A percentile compares a stretch with the other conserved stretches of the same genome.
Conservation (phyloP, 1,284 basidiomycete species). For the Heterobasidion irregulare region DNA sequence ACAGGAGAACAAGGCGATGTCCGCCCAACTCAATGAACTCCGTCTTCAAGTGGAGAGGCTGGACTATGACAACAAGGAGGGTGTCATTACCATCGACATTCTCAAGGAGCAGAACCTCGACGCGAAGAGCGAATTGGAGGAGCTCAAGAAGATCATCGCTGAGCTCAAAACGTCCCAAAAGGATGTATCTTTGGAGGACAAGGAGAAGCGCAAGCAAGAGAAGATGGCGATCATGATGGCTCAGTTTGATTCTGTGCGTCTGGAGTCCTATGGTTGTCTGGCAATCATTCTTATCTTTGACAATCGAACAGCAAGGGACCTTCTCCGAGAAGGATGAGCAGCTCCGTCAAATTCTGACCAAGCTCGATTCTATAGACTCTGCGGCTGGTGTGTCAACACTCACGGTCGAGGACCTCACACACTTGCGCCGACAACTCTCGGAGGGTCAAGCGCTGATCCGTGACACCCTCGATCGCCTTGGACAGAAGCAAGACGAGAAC, state of each 20-base stretch:
- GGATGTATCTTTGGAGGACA: slow-evolving; percentile 85
- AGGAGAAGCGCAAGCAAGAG: slow-evolving; percentile 98
- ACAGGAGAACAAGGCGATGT: slow-evolving; percentile 90
- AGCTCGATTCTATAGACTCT: slow-evolving; percentile 73
- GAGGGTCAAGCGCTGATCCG: slow-evolving; percentile 84
- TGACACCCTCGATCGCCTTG: slow-evolving; percentile 85
- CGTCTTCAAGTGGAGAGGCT: slow-evolving; percentile 88
- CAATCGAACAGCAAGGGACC: slow-evolving; percentile 56
- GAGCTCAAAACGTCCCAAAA: slow-evolving; percentile 80
- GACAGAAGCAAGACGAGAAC: slow-evolving; percentile 88
- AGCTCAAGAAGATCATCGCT: slow-evolving; percentile 75
- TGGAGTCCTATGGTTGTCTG: neutral
- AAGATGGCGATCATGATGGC: slow-evolving; percentile 99
- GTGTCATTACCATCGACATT: slow-evolving; percentile 90
- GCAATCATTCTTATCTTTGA: neutral
- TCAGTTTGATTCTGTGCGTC: slow-evolving; percentile 85
- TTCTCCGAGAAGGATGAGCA: slow-evolving; percentile 94
- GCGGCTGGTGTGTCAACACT: slow-evolving; percentile 47
- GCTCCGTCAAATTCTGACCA: slow-evolving; percentile 74
- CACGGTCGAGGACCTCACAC: slow-evolving; percentile 70
- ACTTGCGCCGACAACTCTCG: slow-evolving; percentile 79
- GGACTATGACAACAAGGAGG: slow-evolving; percentile 94
- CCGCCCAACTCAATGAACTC: slow-evolving; percentile 85
- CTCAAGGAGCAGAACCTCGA: slow-evolving; percentile 94
- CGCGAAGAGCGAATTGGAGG: slow-evolving; percentile 83